These are phyloP conservation scores for Pascua sp. DNA, from an alignment of 1,284 basidiomycete genomes.

Conservation along the genomic window DNA sequence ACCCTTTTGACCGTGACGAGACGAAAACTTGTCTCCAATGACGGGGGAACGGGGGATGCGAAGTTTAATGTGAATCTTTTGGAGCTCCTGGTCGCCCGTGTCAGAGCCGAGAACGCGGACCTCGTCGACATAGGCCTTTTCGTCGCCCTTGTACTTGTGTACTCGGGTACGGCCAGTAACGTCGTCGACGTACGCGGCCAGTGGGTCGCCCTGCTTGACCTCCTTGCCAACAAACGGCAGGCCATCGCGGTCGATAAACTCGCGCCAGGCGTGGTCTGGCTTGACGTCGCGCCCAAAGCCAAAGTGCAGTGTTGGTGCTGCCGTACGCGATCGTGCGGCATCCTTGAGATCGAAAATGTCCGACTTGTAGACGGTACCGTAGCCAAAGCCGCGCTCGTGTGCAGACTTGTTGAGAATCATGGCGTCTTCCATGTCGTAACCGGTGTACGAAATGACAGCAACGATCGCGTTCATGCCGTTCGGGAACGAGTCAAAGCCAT, in stretches of 20 bases:
- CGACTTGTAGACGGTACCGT: constrained; percentile 96
- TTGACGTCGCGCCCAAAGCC: constrained; percentile 77
- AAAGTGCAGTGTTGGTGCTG: constrained; percentile 68
- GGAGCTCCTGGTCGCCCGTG: constrained; percentile 77
- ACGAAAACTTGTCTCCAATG: constrained; percentile 99
- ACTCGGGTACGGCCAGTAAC: constrained; percentile 76
- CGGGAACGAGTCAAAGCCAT: constrained; percentile 97
- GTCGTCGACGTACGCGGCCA: constrained; percentile 83
- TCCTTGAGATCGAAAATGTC: constrained; percentile 89
- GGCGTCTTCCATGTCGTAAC: constrained; percentile 99
- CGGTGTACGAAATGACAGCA: constrained; percentile 98
- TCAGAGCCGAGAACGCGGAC: constrained; percentile 90
- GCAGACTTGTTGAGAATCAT: constrained; percentile 99
- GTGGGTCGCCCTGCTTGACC: constrained; percentile 70
- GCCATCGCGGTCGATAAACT: constrained; percentile 78
- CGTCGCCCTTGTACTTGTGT: constrained; percentile 97
- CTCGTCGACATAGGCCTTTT: constrained; percentile 83
- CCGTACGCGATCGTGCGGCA: constrained; percentile 62
- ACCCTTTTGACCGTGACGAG: constrained; percentile 98
- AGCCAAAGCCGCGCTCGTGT: constrained; percentile 95
- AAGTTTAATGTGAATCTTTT: constrained; percentile 91
- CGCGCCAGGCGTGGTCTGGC: constrained; percentile 57
- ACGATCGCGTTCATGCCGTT: constrained; percentile 98
- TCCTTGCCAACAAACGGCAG: constrained; percentile 73
- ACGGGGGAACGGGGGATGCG: constrained; percentile 93